phyloP scores from a whole-genome alignment of 352 stramenopile species.

The Hyaloperonospora arabidopsidis region DNA sequence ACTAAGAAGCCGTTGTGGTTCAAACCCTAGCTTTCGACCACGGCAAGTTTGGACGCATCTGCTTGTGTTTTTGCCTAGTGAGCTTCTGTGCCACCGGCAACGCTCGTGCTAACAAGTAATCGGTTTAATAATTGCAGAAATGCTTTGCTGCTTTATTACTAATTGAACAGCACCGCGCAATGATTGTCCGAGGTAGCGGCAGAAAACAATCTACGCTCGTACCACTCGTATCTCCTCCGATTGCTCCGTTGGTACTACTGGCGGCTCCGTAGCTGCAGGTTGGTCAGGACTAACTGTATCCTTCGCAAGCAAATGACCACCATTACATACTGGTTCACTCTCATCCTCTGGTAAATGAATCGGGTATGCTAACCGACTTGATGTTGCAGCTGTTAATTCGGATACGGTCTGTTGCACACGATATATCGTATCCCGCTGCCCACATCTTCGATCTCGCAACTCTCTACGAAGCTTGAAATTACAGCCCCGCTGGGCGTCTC shows the following conservation, averaged over 20 bases:
- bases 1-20: conserved; percentile 70
- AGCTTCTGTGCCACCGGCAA: too few relatives aligned
- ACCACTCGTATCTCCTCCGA: too few relatives aligned
- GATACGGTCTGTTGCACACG: conserved; percentile 20
- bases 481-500: conserved; percentile 54
- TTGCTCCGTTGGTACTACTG: conserved; percentile 4
- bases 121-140: background rate
- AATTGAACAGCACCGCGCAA: conserved; percentile 8
- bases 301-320: conserved; percentile 3
- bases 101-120: background rate
- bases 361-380: conserved; percentile 26
- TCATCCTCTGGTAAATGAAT: conserved; percentile 7
- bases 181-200: conserved; percentile 8
- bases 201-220: too few relatives aligned
- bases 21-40: conserved; percentile 39
- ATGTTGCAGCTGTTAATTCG: conserved; percentile 23
- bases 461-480: conserved; percentile 69
- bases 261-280: conserved; percentile 1
- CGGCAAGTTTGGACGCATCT: too few relatives aligned
- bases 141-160: conserved; percentile 17
- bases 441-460: conserved; percentile 36
- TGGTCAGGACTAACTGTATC: background rate
- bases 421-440: conserved; percentile 14
- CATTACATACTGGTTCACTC: background rate
- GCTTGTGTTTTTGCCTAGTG: too few relatives aligned